phyloP scores from a whole-genome alignment of 2,329 filamentous ascomycete genomes.

The Cryphonectria parasitica region DNA sequence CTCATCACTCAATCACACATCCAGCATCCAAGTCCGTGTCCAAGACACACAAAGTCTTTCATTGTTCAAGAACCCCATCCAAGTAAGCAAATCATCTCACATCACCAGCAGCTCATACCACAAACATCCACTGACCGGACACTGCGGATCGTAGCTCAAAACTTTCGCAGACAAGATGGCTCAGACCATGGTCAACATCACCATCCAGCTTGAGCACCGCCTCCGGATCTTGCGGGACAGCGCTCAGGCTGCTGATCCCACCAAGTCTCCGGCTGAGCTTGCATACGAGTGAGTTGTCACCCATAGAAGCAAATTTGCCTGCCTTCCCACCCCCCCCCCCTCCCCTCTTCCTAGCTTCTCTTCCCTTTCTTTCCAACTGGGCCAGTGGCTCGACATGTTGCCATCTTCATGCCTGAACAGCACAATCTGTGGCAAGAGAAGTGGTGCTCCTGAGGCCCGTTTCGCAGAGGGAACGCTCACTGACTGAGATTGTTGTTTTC shows the following conservation, averaged over 20 bases:
- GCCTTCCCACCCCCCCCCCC: too few relatives aligned
- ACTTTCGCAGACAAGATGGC: not conserved
- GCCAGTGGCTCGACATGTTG: not conserved
- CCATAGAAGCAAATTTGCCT: not conserved
- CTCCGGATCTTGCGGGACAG: too few relatives aligned
- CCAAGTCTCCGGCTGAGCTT: not conserved
- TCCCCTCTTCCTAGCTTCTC: too few relatives aligned
- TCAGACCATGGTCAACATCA: not conserved
- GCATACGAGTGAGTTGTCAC: not conserved
- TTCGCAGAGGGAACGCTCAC: not conserved
- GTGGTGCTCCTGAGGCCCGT: not conserved
- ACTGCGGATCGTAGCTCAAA: not conserved
- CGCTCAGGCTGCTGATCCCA: too few relatives aligned
- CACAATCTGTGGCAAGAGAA: not conserved
- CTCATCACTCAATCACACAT: not conserved
- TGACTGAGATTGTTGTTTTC: not conserved
- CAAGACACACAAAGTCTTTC: not conserved
- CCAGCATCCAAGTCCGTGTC: not conserved
- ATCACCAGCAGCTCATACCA: not conserved
- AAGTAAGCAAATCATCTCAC: not conserved
- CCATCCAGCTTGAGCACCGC: too few relatives aligned
- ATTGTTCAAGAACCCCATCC: not conserved
- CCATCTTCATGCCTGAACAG: not conserved
- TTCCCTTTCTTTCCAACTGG: too few relatives aligned
- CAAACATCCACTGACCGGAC: not conserved